phyloP scores from a whole-genome alignment of 768 basidiomycete species.

The Tylopilus subfusipes region DNA sequence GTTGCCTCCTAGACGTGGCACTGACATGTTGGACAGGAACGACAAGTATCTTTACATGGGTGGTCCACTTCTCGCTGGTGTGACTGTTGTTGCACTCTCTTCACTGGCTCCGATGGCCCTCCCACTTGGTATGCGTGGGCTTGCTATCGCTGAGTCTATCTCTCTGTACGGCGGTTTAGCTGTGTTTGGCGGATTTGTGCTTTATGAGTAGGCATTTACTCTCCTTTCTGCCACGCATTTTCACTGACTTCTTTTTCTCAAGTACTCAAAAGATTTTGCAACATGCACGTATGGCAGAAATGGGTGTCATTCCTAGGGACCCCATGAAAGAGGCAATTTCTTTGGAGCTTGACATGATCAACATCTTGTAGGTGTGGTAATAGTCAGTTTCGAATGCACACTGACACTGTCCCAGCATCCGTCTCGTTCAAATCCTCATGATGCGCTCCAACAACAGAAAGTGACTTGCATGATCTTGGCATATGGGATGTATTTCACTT shows the following conservation, averaged over 20 bases:
- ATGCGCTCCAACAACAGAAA: conserved; percentile 59
- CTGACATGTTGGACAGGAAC: conserved; percentile 38
- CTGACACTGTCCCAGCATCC: conserved; percentile 48
- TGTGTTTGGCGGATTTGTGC: conserved; percentile 81
- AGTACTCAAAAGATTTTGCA: conserved; percentile 81
- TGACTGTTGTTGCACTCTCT: conserved; percentile 82
- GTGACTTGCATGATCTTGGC: conserved; percentile 31
- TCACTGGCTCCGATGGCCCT: conserved; percentile 87
- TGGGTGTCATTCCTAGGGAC: conserved; percentile 63
- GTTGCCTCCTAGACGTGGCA: not conserved
- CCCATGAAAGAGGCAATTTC: conserved; percentile 75
- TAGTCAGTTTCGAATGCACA: not conserved
- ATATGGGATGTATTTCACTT: not conserved
- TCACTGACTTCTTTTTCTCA: not conserved
- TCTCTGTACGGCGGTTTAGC: conserved; percentile 87
- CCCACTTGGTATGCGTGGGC: conserved; percentile 74
- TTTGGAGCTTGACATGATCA: conserved; percentile 84
- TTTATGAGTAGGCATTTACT: conserved; percentile 66
- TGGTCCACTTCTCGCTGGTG: conserved; percentile 82
- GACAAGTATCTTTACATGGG: conserved; percentile 86
- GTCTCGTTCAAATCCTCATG: conserved; percentile 74
- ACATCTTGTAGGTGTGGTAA: conserved; percentile 67
- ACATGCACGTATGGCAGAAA: conserved; percentile 71
- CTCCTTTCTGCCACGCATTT: not conserved
- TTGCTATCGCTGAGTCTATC: conserved; percentile 73